Base-by-base conservation (phyloP, 768 basidiomycete species). In the Lentinula raphanica region DNA sequence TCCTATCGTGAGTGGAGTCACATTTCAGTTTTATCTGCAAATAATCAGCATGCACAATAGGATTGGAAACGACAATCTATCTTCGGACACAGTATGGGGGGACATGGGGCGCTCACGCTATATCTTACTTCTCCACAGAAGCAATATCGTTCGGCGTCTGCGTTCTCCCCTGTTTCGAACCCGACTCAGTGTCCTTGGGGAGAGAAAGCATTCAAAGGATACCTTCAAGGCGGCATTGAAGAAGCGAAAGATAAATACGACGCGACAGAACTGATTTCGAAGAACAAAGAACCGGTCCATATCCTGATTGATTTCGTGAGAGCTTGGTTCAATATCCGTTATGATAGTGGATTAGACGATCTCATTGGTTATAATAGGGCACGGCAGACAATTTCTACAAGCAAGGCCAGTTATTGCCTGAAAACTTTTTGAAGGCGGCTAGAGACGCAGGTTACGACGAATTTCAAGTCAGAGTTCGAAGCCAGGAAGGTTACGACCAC, bases 61-160 rank as follows among this genome's bases (percentile, higher is more conserved):
- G 93, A 98, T 75, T 79, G 87, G 63, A 79, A 76, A 31, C 85
- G 90, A 51, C 86, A 91, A 67, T 94, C 93, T 21, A 87, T 98
- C 65, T 90, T 93, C 67, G 97, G 97, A 9, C 97, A 99, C 72
- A 94, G 91, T 45, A 99, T 98, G 97, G 93, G 92, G 58, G 97
- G 97, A 1, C 94, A 97, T 67, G 97, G 97, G 7, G 94, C 97
- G 12, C 80, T 99, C 27, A 89, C 90, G 15, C 73, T 98, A 38
- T 98, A 98, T 72, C 86, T 98, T 45, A 78, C 84, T 56, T 87
- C 92, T 31, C 68, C 76, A 50, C 29, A 40, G 6, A 85, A 84
- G 68, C 80, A 81, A 62, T 98, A 90, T 73, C 83, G 84, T 54
- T 96, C 94, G 19, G 90, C 83, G 6, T 95, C 93, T 5, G 96